A percentile compares a stretch with the other conserved stretches of the same genome.
Conservation (phyloP, 139 green algal genomes). For the Coccomyxa sp. region DNA sequence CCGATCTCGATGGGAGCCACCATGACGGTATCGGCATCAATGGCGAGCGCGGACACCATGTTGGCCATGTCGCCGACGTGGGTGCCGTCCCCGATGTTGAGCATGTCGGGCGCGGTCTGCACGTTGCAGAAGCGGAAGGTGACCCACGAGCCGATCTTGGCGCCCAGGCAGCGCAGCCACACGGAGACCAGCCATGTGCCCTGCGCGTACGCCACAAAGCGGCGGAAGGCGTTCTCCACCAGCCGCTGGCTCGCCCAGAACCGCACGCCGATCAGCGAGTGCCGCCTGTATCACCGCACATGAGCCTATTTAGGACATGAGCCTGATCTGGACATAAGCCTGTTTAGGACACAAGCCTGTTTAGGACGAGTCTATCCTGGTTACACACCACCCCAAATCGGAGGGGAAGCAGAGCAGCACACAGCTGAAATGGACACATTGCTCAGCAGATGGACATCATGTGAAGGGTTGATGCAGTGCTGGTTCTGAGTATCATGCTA, state of each 20-base stretch:
- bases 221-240: neutral
- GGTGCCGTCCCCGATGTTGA: neutral
- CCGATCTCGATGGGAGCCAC: neutral
- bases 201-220: neutral
- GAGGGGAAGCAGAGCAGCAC: no score
- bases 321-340: no score
- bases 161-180: neutral
- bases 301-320: no score
- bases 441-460: no score
- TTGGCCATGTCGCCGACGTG: slow-evolving; percentile 4
- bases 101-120: neutral
- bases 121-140: slow-evolving; percentile 1
- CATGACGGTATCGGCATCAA: neutral
- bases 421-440: no score
- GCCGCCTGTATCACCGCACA: neutral
- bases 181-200: neutral
- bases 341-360: no score
- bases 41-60: neutral
- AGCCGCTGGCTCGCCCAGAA: slow-evolving; percentile 2
- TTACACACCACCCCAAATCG: no score
- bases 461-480: no score
- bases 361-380: no score
- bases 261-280: neutral
- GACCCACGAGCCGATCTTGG: neutral
- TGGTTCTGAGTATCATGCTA: no score